Evolutionary conservation across 2,329 filamentous ascomycete species (phyloP), one percentile per base, ranked within the genome.

Genomic region (Calonectria honghensis): DNA sequence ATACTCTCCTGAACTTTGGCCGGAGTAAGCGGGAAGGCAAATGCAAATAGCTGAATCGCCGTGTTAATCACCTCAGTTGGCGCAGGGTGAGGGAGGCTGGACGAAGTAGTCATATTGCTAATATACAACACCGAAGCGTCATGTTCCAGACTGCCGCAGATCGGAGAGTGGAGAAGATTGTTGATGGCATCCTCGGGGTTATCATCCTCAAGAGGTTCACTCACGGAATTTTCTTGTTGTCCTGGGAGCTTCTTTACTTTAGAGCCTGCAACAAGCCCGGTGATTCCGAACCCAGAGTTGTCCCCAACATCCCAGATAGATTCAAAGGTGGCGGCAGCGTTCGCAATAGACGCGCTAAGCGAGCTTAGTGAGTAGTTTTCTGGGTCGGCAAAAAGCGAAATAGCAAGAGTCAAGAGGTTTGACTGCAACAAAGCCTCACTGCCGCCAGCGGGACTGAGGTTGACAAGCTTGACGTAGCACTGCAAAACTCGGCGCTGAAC

Each of bases 1-100:
- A 98, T 95, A 82, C 96, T 98, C 84, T 99, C 97, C 81, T 99
- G 97, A 3, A 99, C 95, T 81, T 96, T 98, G 5, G 95, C 90
- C 0, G 95, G 94, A 59, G 98, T 97, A 13, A 98, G 88, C 3
- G 97, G 96, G 72, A 99, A 93, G 50, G 95, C 94, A 68, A 98
- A 95, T 2, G 96, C 95, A 83, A 99, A 99, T 0, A 98, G 88
- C 76, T 97, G 94, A 71, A 99, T 97, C 0, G 97, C 96, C 81
- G 96, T 93, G 82, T 99, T 98, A 75, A 98, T 95, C 32, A 98
- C 96, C 82, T 98, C 96, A 0, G 96, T 99, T 0, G 95, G 93
- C 7, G 97, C 94, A 11, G 96, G 96, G 77, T 97, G 94, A 20
- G 94, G 94, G 41, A 70, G 83, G 78, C 79, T 87, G 66, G 81